These are phyloP conservation scores for Hirsutella thompsonii DNA, from an alignment of 2,329 filamentous ascomycete genomes.

Conservation along the genomic window DNA sequence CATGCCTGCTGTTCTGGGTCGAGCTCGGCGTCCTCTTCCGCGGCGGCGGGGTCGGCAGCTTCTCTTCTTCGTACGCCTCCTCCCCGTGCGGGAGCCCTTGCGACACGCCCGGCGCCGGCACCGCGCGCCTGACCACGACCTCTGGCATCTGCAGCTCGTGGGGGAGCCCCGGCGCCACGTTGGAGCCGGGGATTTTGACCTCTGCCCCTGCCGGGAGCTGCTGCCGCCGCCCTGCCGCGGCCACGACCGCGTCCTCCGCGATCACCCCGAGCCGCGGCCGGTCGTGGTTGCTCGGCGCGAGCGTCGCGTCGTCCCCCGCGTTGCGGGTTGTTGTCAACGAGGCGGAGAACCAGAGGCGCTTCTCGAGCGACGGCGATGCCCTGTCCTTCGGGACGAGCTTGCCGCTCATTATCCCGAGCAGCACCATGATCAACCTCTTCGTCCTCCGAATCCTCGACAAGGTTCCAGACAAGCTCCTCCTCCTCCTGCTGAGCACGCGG, in stretches of 20 bases:
- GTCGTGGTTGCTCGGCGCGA: background rate
- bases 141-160: background rate
- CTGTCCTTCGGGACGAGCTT: slow-evolving; percentile 7
- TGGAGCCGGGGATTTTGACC: slow-evolving; percentile 1
- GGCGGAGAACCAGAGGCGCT: slow-evolving; percentile 42
- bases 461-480: background rate
- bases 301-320: background rate
- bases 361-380: slow-evolving; percentile 36
- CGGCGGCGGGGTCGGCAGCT: background rate
- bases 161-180: background rate
- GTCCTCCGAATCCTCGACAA: slow-evolving; percentile 20
- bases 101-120: background rate
- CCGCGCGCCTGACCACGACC: background rate
- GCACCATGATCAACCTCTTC: slow-evolving; percentile 12
- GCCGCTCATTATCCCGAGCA: slow-evolving; percentile 11
- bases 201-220: background rate
- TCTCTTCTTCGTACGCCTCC: too few species aligned
- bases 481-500: background rate
- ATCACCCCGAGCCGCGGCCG: background rate
- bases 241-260: slow-evolving; percentile 12
- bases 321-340: slow-evolving; percentile 26
- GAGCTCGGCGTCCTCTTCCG: background rate
- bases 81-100: too few species aligned
- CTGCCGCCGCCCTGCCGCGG: slow-evolving; percentile 2
- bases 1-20: slow-evolving; percentile 22